Conservation (phyloP, 1,284 basidiomycete species). For the Tausonia pullulans region DNA sequence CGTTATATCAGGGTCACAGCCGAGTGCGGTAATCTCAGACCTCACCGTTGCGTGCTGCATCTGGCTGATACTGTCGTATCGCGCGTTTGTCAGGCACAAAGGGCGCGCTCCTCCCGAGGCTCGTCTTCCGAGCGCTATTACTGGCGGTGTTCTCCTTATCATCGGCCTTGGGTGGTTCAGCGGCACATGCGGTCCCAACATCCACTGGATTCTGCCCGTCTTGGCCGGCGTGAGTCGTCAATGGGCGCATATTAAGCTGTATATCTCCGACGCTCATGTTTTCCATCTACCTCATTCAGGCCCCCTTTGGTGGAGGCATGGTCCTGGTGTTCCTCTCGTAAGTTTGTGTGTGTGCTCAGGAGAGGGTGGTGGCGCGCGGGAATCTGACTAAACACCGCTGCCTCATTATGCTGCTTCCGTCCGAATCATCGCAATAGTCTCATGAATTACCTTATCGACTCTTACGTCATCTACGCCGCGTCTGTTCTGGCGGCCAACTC, state of each 20-base stretch:
- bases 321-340: conserved; percentile 17
- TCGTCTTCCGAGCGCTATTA: conserved; percentile 12
- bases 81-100: conserved; percentile 19
- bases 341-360: no score
- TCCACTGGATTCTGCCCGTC: conserved; percentile 29
- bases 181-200: conserved; percentile 26
- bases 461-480: conserved; percentile 23
- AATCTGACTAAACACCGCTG: no score
- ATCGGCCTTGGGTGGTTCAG: conserved; percentile 36
- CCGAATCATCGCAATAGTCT: neutral
- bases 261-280: neutral
- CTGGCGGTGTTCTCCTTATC: conserved; percentile 27
- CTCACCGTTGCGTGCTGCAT: neutral
- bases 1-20: no score
- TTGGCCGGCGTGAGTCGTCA: neutral
- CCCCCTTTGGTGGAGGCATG: conserved; percentile 28
- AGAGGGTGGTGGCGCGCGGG: no score
- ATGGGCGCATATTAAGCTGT: neutral
- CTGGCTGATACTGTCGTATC: conserved; percentile 29
- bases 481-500: conserved; percentile 58
- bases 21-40: neutral
- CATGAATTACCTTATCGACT: conserved; percentile 27
- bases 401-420: no score
- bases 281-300: conserved; percentile 17
- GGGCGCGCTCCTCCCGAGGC: conserved; percentile 24